phyloP scores from a whole-genome alignment of 768 basidiomycete species.

The Leucogyrophana mollusca region DNA sequence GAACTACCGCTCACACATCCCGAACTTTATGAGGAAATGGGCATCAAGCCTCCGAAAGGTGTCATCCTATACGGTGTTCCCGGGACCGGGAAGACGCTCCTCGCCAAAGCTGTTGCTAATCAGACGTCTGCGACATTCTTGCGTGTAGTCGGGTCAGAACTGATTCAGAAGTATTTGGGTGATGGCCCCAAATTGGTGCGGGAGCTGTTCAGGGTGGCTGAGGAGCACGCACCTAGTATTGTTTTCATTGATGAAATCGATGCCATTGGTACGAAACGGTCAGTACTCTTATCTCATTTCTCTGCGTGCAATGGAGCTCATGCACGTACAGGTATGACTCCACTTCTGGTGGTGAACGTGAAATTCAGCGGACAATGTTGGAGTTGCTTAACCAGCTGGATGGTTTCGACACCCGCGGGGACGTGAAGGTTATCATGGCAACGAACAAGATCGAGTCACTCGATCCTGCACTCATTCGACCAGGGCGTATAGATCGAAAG shows the following conservation, averaged over 20 bases:
- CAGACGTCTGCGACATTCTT: constrained; percentile 98
- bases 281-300: constrained; percentile 17
- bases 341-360: constrained; percentile 96
- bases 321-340: constrained; percentile 79
- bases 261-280: constrained; percentile 98
- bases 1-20: constrained; percentile 97
- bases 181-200: constrained; percentile 98
- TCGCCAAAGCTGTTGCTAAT: constrained; percentile 97
- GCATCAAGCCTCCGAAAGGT: constrained; percentile 99
- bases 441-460: constrained; percentile 97
- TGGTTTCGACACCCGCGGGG: constrained; percentile 99
- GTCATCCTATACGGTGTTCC: constrained; percentile 99
- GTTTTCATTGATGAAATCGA: constrained; percentile 99
- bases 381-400: constrained; percentile 98
- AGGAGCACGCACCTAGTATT: constrained; percentile 97
- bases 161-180: constrained; percentile 99
- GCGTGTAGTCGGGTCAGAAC: constrained; percentile 94
- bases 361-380: constrained; percentile 99
- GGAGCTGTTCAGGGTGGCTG: constrained; percentile 94
- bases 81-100: constrained; percentile 95
- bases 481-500: constrained; percentile 97
- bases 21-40: constrained; percentile 99
- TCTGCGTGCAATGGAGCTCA: too few relatives aligned
- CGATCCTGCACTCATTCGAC: constrained; percentile 96
- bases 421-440: constrained; percentile 99